Percentiles rank a stretch among this genome's conserved stretches.
Conservation (phyloP, 768 basidiomycete species). For the Pisolithus microcarpus region DNA sequence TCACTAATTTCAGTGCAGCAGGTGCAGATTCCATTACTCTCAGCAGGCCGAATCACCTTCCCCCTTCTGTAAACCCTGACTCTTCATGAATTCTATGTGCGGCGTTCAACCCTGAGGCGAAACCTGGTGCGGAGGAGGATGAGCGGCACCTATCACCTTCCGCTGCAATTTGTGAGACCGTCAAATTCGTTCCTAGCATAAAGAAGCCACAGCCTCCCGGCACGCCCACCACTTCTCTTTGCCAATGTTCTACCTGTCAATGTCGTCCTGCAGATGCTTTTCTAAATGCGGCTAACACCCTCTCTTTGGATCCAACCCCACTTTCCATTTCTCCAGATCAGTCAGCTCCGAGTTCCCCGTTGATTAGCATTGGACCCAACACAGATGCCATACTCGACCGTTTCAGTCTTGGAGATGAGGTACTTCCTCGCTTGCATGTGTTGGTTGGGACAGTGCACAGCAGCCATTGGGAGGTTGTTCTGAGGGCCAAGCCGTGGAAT, state of each 20-base stretch:
- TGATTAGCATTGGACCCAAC: slow-evolving; percentile 7
- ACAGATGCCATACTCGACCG: slow-evolving; percentile 1
- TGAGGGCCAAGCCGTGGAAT: slow-evolving; percentile 8
- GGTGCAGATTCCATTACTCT: too few species aligned
- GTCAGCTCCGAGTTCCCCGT: background rate
- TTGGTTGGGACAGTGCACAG: background rate
- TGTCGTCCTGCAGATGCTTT: background rate
- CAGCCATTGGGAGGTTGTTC: slow-evolving; percentile 3
- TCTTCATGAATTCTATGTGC: too few species aligned
- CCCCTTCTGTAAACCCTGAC: too few species aligned
- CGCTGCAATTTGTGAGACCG: background rate
- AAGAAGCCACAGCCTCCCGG: background rate
- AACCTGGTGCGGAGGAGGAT: too few species aligned
- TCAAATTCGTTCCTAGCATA: background rate
- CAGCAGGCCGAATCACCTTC: too few species aligned
- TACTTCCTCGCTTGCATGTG: background rate
- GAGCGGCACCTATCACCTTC: too few species aligned
- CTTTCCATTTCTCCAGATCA: background rate
- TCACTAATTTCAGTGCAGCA: too few species aligned
- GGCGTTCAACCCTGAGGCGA: too few species aligned
- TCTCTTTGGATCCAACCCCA: background rate
- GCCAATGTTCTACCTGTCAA: background rate
- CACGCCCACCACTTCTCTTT: background rate
- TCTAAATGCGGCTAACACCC: too few species aligned
- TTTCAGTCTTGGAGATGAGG: slow-evolving; percentile 1